Conservation (phyloP, 2,329 filamentous ascomycete species). For the Aspergillus viridinutans region DNA sequence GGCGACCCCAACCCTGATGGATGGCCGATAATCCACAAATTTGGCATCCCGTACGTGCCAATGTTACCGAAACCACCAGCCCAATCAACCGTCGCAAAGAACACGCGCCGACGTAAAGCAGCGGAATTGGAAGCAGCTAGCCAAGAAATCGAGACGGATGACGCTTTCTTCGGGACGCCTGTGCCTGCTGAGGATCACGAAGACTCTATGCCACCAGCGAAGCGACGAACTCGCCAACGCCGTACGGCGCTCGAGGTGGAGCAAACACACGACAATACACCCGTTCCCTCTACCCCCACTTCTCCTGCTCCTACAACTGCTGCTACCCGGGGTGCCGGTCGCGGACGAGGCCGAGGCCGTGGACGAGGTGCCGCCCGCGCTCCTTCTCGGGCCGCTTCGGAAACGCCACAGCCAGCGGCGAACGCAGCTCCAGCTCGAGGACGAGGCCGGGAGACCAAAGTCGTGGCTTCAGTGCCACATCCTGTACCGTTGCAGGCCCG, state of each 20-base stretch:
- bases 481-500: slow-evolving; percentile 10
- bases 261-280: slow-evolving; percentile 10
- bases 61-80: slow-evolving; percentile 31
- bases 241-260: slow-evolving; percentile 20
- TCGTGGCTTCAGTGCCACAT: slow-evolving; percentile 6
- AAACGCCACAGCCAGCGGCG: slow-evolving; percentile 9
- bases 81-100: slow-evolving; percentile 24
- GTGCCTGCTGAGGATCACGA: slow-evolving; percentile 25
- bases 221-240: slow-evolving; percentile 32
- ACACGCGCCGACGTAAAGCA: slow-evolving; percentile 36
- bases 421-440: slow-evolving; percentile 2
- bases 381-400: slow-evolving; percentile 19
- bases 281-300: slow-evolving; percentile 13
- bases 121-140: slow-evolving; percentile 30
- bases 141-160: slow-evolving; percentile 25
- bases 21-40: slow-evolving; percentile 34
- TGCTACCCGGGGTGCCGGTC: slow-evolving; percentile 13
- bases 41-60: slow-evolving; percentile 36
- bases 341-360: slow-evolving; percentile 29
- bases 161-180: slow-evolving; percentile 22
- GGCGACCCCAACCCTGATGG: slow-evolving; percentile 39
- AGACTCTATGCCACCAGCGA: slow-evolving; percentile 21
- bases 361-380: slow-evolving; percentile 25
- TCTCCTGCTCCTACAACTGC: not conserved
- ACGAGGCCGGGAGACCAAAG: slow-evolving; percentile 14